These are phyloP conservation scores for Boletus coccyginus DNA, from an alignment of 768 basidiomycete species.

Conservation along the genomic window DNA sequence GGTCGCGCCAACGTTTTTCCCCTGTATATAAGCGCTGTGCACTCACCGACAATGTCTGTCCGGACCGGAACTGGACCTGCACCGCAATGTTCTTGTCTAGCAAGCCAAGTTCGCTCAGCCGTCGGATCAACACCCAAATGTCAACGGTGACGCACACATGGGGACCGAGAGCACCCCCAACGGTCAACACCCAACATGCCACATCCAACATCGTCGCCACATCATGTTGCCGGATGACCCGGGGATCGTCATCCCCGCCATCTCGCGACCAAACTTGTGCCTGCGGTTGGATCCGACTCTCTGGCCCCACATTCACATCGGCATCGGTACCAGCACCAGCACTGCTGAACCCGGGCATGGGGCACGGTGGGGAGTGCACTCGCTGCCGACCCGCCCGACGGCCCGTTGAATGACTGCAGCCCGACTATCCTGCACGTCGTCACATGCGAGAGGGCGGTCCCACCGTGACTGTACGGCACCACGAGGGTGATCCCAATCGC, in stretches of 20 bases:
- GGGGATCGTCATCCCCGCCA: not conserved
- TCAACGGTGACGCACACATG: not conserved
- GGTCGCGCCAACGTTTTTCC: no score
- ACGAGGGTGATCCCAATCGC: not conserved
- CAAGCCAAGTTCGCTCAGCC: no score
- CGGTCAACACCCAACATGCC: not conserved
- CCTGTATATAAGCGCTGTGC: no score
- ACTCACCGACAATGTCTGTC: not conserved
- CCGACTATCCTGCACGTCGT: conserved; percentile 2
- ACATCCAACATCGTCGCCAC: not conserved
- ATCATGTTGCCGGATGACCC: not conserved
- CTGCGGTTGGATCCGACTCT: not conserved
- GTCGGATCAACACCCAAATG: not conserved
- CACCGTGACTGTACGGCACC: conserved; percentile 4
- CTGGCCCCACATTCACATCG: not conserved
- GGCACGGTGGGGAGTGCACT: not conserved
- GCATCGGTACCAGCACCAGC: no score
- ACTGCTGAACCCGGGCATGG: not conserved
- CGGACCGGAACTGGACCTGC: not conserved
- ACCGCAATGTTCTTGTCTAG: not conserved
- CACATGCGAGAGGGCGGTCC: conserved; percentile 13
- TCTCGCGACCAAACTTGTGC: not conserved
- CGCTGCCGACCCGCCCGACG: not conserved
- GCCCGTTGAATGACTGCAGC: conserved; percentile 9
- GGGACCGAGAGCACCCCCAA: not conserved